Evolutionary conservation across 805 yeast species (phyloP).

Genomic region (Komagataella phaffii): DNA sequence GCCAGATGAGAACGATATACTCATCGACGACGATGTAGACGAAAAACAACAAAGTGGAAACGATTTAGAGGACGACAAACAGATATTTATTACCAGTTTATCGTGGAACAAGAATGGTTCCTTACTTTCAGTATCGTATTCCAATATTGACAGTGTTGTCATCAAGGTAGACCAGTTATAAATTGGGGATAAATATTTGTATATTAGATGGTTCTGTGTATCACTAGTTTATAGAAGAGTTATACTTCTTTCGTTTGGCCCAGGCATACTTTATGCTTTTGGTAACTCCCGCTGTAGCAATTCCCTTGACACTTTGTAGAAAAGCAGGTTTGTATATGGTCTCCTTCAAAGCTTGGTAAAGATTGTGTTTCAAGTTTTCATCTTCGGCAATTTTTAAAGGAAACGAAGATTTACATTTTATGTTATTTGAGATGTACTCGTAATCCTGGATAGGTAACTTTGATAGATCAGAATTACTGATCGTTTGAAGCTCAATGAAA

Average conservation of each 20-base stretch:
- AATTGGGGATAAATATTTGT: background rate
- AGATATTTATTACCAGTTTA: background rate
- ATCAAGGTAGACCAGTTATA: background rate
- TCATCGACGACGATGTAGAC: background rate
- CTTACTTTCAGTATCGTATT: constrained; percentile 1
- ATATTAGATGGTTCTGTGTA: background rate
- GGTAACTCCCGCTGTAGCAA: constrained; percentile 72
- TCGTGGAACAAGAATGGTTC: background rate
- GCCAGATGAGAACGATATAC: background rate
- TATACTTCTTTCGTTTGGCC: constrained; percentile 42
- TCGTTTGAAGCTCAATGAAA: constrained; percentile 14
- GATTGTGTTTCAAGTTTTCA: constrained; percentile 18
- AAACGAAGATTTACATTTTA: constrained; percentile 16
- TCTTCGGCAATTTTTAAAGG: constrained; percentile 29
- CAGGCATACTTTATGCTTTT: constrained; percentile 64
- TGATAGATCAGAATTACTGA: constrained; percentile 6
- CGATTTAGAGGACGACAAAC: background rate
- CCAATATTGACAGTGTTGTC: constrained; percentile 1
- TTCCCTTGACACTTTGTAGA: constrained; percentile 69
- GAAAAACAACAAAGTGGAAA: background rate
- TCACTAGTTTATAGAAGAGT: constrained; percentile 1
- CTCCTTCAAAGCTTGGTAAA: constrained; percentile 27
- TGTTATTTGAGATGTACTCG: constrained; percentile 16
- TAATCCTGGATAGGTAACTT: constrained; percentile 18
- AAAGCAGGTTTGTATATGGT: constrained; percentile 62